phyloP scores from a whole-genome alignment of 805 yeast genomes.

The Starmerella apis region DNA sequence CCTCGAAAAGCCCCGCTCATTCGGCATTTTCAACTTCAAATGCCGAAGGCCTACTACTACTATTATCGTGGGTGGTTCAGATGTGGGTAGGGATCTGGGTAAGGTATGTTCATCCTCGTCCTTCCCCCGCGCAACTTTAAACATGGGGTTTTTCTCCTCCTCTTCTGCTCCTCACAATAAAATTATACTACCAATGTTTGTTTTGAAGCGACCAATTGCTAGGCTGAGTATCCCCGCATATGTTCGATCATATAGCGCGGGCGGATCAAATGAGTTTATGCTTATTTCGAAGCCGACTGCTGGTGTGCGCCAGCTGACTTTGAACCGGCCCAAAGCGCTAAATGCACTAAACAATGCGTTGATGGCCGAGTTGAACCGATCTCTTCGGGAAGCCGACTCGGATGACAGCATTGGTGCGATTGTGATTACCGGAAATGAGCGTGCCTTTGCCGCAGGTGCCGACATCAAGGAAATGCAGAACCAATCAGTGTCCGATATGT shows the following conservation, averaged over 20 bases:
- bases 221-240: background rate
- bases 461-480: conserved; percentile 44
- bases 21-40: too few species aligned
- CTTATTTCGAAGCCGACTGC: conserved; percentile 34
- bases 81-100: too few species aligned
- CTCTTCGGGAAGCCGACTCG: conserved; percentile 32
- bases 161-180: too few species aligned
- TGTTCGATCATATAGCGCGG: conserved; percentile 21
- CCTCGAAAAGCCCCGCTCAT: too few species aligned
- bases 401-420: conserved; percentile 38
- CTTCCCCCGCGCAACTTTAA: too few species aligned
- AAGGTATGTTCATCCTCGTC: too few species aligned
- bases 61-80: too few species aligned
- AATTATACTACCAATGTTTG: background rate
- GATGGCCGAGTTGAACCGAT: conserved; percentile 34
- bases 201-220: background rate
- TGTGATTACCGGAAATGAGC: conserved; percentile 39
- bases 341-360: conserved; percentile 36
- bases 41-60: too few species aligned
- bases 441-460: conserved; percentile 48
- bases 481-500: conserved; percentile 33
- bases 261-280: conserved; percentile 32
- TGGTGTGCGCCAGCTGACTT: conserved; percentile 35
- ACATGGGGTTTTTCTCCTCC: too few species aligned
- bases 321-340: conserved; percentile 40